These are phyloP conservation scores for Rutidosis leptorrhynchoides DNA, from an alignment of 129 eudicot species.

Conservation along the genomic window DNA sequence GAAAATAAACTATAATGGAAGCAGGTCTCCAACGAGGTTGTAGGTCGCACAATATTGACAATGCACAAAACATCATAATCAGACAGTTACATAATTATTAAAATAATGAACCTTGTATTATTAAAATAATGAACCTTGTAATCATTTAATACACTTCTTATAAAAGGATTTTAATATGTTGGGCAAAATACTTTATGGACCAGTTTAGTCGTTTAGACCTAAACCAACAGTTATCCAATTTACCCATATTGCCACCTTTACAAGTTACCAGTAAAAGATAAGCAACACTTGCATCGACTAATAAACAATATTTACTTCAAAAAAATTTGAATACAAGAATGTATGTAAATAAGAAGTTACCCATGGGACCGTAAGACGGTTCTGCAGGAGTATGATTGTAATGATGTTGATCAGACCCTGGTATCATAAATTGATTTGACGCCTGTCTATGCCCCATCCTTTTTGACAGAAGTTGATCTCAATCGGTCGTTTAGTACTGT, in stretches of 20 bases:
- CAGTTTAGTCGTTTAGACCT: neutral
- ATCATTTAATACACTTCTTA: neutral
- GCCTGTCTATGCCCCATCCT: conserved; percentile 38
- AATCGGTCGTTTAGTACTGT: neutral
- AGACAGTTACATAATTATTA: too few species aligned
- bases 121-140: neutral
- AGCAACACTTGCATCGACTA: neutral
- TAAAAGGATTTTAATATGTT: neutral
- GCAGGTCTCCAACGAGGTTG: neutral
- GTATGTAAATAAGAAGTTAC: conserved; percentile 6
- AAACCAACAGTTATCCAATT: neutral
- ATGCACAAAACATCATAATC: neutral
- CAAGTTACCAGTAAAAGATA: neutral
- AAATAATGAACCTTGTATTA: neutral
- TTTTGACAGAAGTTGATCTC: conserved; percentile 9
- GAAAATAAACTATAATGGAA: neutral
- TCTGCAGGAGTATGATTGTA: conserved; percentile 23
- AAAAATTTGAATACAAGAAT: neutral
- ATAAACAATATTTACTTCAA: conserved; percentile 10
- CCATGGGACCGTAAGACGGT: conserved; percentile 31
- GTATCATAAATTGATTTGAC: conserved; percentile 23
- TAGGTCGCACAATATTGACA: neutral
- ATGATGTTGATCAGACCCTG: conserved; percentile 19
- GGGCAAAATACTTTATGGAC: neutral
- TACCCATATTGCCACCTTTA: neutral